These are phyloP conservation scores for Lentinula novae-zelandiae DNA, from an alignment of 1,284 basidiomycete species.

Conservation along the genomic window DNA sequence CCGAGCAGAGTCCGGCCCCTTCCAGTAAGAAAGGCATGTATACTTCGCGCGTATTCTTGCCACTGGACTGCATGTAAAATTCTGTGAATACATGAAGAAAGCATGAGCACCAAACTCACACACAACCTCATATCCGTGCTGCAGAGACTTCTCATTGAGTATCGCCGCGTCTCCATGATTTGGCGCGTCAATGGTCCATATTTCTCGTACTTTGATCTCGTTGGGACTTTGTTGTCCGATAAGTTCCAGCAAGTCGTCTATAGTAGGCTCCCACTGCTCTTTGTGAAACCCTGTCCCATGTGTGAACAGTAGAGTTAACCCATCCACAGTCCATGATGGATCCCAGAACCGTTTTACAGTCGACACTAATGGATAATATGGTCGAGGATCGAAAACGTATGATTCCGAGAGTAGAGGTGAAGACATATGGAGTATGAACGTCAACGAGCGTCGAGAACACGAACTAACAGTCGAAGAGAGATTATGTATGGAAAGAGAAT, in stretches of 20 bases:
- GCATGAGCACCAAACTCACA: constrained; percentile 29
- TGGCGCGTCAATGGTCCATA: constrained; percentile 50
- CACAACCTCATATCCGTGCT: constrained; percentile 35
- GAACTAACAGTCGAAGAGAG: too few species aligned
- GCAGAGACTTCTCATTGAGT: constrained; percentile 41
- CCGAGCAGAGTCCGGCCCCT: constrained; percentile 12
- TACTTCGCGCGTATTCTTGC: constrained; percentile 32
- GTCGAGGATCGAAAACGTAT: constrained; percentile 50
- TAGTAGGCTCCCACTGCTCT: constrained; percentile 52
- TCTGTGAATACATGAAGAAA: not conserved
- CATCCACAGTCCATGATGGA: constrained; percentile 32
- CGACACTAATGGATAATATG: constrained; percentile 42
- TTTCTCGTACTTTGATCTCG: constrained; percentile 38
- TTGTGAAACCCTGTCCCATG: constrained; percentile 55
- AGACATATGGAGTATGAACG: not conserved
- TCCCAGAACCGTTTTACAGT: constrained; percentile 48
- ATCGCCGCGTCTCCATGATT: constrained; percentile 53
- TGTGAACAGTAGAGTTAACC: constrained; percentile 44
- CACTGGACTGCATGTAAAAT: constrained; percentile 23
- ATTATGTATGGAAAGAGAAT: too few species aligned
- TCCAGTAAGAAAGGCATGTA: constrained; percentile 31
- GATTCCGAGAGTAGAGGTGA: constrained; percentile 22
- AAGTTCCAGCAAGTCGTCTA: constrained; percentile 41
- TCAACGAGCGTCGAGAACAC: not conserved
- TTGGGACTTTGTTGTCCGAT: constrained; percentile 17